These are phyloP conservation scores for Chlamydomonas reinhardtii DNA, from an alignment of 163 green algal species.

Conservation along the genomic window DNA sequence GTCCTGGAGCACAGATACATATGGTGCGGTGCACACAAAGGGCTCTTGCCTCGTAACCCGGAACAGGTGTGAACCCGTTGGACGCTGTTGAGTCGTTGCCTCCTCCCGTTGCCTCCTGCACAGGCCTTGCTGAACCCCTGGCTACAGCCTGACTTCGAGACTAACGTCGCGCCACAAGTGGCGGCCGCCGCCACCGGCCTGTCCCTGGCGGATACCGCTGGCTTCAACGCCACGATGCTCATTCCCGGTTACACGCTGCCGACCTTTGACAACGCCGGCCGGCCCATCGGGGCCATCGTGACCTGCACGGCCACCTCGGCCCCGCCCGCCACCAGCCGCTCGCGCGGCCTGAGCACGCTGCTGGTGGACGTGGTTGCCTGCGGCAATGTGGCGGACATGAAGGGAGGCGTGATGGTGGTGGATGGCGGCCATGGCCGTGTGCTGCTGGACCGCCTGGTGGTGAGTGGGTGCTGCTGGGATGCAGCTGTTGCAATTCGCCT, in stretches of 20 bases:
- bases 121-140: not conserved
- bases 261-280: not conserved
- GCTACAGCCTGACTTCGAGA: not conserved
- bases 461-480: not conserved
- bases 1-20: not conserved
- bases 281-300: not conserved
- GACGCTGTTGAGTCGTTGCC: no score
- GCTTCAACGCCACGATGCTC: slow-evolving; percentile 30
- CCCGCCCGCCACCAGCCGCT: not conserved
- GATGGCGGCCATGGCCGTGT: slow-evolving; percentile 15
- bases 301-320: not conserved
- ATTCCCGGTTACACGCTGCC: not conserved
- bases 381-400: not conserved
- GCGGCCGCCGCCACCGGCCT: not conserved
- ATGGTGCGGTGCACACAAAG: not conserved
- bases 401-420: not conserved
- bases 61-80: no score
- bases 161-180: not conserved
- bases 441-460: slow-evolving; percentile 2
- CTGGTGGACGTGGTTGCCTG: not conserved
- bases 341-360: not conserved
- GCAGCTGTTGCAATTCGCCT: no score
- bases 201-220: not conserved
- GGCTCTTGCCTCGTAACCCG: no score
- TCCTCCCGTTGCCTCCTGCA: no score